Evolutionary conservation across 345 rosid species (phyloP), one percentile per base, ranked within the genome.

Genomic region (Pistacia vera): DNA sequence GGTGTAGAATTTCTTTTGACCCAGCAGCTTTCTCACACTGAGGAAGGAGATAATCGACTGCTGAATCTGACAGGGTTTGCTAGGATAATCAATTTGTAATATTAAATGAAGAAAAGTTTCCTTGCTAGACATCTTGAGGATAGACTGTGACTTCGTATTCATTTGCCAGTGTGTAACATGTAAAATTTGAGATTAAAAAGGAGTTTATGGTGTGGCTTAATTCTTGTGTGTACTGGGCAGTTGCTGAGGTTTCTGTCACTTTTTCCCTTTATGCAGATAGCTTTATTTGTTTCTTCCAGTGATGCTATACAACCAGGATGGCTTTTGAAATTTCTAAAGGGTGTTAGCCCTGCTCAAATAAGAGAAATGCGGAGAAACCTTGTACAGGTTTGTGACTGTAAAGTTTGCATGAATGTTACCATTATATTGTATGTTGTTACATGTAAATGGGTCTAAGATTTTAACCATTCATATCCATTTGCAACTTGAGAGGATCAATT

Each of bases 251-350:
- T 38, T 78, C 4, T 6, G 6, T 38, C 6, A 44, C 66, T 52
- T 74, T 68, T 54, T 55, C 8, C 59, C 72, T 72, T 56, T 63
- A 1, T 73, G 86, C 91, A 93, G 97, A 88, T 93, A 66, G 93
- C 93, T 80, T 75, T 93, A 79, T 84, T 92, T 84, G 89, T 88
- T 81, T 93, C 97, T 85, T 92, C 98, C 51, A 90, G 83, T 74
- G 93, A 95, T 82, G 97, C 98, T 38, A 30, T 85, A 71, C 88
- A 86, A 73, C 91, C 92, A 67, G 97, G 98, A 73, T 95, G 94
- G 96, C 88, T 95, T 76, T 56, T 92, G 49, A 85, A 82, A 64
- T 92, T 80, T 75, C 83, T 95, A 61, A 91, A 85, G 81, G 80
- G 89, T 74, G 76, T 95, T 77, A 82, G 74, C 57, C 81, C 86